Evolutionary conservation across 2,329 filamentous ascomycete species (phyloP).

Genomic region (Didymella exigua): DNA sequence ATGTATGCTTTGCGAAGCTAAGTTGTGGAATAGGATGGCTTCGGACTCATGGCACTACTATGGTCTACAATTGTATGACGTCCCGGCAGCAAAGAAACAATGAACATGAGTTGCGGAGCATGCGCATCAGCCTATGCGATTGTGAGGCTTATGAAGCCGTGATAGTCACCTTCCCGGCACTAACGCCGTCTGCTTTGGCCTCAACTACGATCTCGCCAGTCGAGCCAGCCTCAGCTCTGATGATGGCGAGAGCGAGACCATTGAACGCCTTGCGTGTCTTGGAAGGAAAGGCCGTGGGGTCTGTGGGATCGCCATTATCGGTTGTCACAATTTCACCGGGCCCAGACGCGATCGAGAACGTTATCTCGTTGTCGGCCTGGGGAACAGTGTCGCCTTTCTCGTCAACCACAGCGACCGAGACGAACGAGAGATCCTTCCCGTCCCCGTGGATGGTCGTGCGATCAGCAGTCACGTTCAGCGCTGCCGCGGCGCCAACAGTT

Average conservation of each 20-base stretch:
- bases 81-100: no score
- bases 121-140: no score
- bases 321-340: conserved; percentile 56
- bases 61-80: no score
- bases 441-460: conserved; percentile 48
- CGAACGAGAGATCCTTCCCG: conserved; percentile 55
- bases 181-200: conserved; percentile 12
- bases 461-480: conserved; percentile 51
- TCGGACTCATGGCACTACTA: no score
- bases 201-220: conserved; percentile 21
- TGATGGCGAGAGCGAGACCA: conserved; percentile 33
- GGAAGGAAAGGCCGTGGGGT: conserved; percentile 30
- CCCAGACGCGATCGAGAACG: conserved; percentile 51
- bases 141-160: conserved; percentile 6
- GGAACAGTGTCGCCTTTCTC: conserved; percentile 53
- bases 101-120: no score
- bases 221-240: conserved; percentile 17
- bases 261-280: conserved; percentile 32
- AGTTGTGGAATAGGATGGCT: no score
- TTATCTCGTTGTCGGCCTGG: conserved; percentile 51
- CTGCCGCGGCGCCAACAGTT: conserved; percentile 51
- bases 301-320: conserved; percentile 56
- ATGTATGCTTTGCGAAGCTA: no score
- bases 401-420: conserved; percentile 56
- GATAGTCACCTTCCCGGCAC: not conserved